Conservation (phyloP, 2,329 filamentous ascomycete genomes). For the Colletotrichum tanaceti region DNA sequence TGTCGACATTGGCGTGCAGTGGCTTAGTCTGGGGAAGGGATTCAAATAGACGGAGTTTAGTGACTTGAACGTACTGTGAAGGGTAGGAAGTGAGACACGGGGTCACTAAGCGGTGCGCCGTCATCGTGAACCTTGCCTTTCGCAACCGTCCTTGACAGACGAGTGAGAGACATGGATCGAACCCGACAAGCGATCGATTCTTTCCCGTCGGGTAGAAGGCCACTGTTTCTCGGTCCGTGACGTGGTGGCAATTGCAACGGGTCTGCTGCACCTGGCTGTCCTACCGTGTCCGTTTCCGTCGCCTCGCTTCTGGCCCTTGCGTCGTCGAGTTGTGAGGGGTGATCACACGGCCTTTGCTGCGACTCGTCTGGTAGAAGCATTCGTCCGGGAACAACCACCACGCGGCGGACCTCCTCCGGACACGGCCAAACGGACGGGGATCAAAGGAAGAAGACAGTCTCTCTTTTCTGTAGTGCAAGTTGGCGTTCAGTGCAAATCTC, state of each 20-base stretch:
- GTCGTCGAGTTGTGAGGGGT: not conserved
- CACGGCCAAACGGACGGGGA: conserved; percentile 11
- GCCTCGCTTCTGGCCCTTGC: conserved; percentile 1
- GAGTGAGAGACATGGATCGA: not conserved
- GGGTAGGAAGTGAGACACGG: not conserved
- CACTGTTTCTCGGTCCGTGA: conserved; percentile 26
- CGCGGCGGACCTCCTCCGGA: conserved; percentile 5
- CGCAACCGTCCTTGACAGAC: conserved; percentile 10
- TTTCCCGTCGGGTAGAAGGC: conserved; percentile 7
- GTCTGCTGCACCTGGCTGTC: conserved; percentile 27
- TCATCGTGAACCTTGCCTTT: not conserved
- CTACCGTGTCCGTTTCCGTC: conserved; percentile 32
- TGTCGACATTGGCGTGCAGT: conserved; percentile 31
- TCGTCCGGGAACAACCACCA: conserved; percentile 22
- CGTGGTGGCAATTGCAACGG: conserved; percentile 18
- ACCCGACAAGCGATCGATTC: not conserved
- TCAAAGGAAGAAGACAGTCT: not conserved
- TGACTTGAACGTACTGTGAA: not conserved
- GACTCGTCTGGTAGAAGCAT: conserved; percentile 1
- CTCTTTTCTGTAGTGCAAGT: not conserved
- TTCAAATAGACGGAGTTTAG: conserved; percentile 30
- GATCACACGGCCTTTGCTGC: not conserved
- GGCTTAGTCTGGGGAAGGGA: conserved; percentile 25
- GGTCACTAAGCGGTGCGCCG: not conserved
- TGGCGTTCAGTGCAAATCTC: not conserved